These are phyloP conservation scores for Fusarium sp. DNA, from an alignment of 2,329 filamentous ascomycete genomes.

Conservation along the genomic window DNA sequence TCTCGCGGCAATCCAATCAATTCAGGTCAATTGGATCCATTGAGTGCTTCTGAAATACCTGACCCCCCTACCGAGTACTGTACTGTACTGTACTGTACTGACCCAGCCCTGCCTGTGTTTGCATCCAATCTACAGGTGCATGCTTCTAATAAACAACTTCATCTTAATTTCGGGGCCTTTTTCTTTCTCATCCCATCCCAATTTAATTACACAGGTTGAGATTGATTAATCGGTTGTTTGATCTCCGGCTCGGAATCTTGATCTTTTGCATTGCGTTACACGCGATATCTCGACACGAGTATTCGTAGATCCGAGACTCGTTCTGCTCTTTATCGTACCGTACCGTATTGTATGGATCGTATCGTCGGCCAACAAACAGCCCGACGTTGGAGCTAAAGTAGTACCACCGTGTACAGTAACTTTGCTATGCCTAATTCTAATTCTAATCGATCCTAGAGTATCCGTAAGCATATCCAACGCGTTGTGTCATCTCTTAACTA, in stretches of 20 bases:
- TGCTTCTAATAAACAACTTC: neutral
- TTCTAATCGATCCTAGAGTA: neutral
- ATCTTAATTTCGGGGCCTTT: slow-evolving; percentile 25
- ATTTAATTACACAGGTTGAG: slow-evolving; percentile 8
- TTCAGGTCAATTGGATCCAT: neutral
- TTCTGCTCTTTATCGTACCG: neutral
- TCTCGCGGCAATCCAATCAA: slow-evolving; percentile 25
- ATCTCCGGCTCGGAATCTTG: slow-evolving; percentile 23
- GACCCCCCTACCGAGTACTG: neutral
- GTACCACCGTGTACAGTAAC: neutral
- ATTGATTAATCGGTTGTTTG: slow-evolving; percentile 37
- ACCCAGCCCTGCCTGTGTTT: slow-evolving; percentile 40
- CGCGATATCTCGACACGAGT: slow-evolving; percentile 6
- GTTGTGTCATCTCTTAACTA: neutral
- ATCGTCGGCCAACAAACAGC: neutral
- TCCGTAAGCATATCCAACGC: neutral
- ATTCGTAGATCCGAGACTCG: neutral
- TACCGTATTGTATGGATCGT: neutral
- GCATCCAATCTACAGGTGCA: slow-evolving; percentile 17
- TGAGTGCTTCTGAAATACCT: slow-evolving; percentile 1
- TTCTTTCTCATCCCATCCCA: slow-evolving; percentile 13
- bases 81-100: neutral
- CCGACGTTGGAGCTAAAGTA: slow-evolving; percentile 6
- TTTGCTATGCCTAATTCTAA: neutral
- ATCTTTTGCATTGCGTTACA: slow-evolving; percentile 5